Evolutionary conservation across 108 stramenopile species (phyloP).

Genomic region (Cyclostephanos invisitatus): DNA sequence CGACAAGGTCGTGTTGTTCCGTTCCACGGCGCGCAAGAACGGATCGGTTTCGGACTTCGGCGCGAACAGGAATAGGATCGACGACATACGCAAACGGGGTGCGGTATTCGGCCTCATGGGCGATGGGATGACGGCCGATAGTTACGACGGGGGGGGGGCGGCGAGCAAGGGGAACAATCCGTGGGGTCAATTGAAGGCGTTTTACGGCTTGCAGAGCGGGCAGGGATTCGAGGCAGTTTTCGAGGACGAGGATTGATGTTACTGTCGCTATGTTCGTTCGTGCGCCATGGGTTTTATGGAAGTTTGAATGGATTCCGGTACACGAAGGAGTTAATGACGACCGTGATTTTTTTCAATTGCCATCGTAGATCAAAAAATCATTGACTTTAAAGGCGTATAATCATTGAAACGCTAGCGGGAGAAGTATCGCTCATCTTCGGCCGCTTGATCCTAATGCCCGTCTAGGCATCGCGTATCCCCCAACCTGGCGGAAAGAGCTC

Average conservation of each 20-base stretch:
- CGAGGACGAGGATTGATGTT: conserved; percentile 45
- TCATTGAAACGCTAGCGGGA: too few species aligned
- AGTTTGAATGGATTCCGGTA: not conserved
- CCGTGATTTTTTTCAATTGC: too few species aligned
- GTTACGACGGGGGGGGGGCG: conserved; percentile 45
- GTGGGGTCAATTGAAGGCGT: conserved; percentile 83
- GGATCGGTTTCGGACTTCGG: conserved; percentile 68
- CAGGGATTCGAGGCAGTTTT: conserved; percentile 77
- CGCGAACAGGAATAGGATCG: conserved; percentile 61
- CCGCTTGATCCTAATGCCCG: too few species aligned
- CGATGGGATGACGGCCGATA: conserved; percentile 55
- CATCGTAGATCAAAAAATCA: too few species aligned
- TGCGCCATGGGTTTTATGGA: too few species aligned
- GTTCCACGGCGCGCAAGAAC: conserved; percentile 49
- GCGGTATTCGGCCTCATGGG: conserved; percentile 82
- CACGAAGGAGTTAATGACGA: too few species aligned
- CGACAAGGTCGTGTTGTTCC: conserved; percentile 73
- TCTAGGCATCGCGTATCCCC: too few species aligned
- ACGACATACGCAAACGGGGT: conserved; percentile 62
- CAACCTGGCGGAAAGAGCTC: not conserved
- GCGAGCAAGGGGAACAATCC: conserved; percentile 53
- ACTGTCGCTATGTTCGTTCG: too few species aligned
- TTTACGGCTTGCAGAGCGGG: conserved; percentile 81
- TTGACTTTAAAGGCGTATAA: too few species aligned
- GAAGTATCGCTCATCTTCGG: too few species aligned